Base-by-base conservation (phyloP, 2,329 filamentous ascomycete genomes). In the Cladosporium austrohemisphaericum region DNA sequence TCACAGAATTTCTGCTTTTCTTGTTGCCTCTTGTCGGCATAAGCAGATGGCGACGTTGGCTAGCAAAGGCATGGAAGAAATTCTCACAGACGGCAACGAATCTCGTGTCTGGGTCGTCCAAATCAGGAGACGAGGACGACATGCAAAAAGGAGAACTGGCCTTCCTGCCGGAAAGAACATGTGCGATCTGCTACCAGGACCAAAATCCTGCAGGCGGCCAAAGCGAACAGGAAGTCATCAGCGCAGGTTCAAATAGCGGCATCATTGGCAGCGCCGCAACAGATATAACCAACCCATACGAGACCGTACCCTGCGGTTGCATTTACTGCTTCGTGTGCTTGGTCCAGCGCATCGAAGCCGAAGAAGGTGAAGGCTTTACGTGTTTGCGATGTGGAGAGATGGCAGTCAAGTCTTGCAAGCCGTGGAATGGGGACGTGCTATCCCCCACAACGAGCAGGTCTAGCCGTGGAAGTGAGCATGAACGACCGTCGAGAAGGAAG, bases 1-100 rank as follows among this genome's bases (percentile, higher is more conserved):
- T 98, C 62, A 98, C 93, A 20, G 93, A 98, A 67, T 98, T 98
- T 61, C 76, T 98, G n/a, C 79, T 98, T 25, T 98, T 97, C 67
- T 80, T 97, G 14, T 77, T 98, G n/a, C 93, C 93, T 0, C 78
- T 98, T n/a, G 87, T 98, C 33, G 93, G 93, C 44, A 92, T 98
- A 58, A 85, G 87, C 62, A 81, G 90, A 57, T 98, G 93, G 93
- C 81, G 89, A 51, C 80, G 91, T 57, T 95, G 92, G 85, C 74
- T 96, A n/a, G 77, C 80, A 16, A 80, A 90, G 54, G 83, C 84
- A n/a, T 95, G 90, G 88, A 83, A 86, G 58, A 90, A 85, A 67
- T 84, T 87, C 1, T 85, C 85, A 60, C 76, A 80, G 25, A 74
- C 86, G 47, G 66, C 74, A 33, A 66, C 72, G 1, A 70, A 76